Evolutionary conservation across 2,329 filamentous ascomycete species (phyloP), one percentile per base, ranked within the genome.

Genomic region (Fusarium illudens): DNA sequence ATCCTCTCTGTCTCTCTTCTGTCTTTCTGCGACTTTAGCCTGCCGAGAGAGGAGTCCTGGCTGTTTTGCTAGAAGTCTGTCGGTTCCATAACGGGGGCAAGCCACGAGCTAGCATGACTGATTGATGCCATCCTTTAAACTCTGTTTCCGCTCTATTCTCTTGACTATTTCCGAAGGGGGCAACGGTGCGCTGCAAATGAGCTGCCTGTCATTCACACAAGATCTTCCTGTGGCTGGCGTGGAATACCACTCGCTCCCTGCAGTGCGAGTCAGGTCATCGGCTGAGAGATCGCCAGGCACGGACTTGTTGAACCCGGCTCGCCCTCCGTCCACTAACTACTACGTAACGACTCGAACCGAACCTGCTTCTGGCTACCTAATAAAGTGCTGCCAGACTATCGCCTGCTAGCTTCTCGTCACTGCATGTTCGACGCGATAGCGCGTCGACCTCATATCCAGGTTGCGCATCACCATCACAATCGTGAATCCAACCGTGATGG

Each of bases 201-300:
- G 39, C 39, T 46, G 22, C 37, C 30, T 48, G 33, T 34, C 55
- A 33, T 19, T 33, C 27, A 33, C 36, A 44, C n/a, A 48, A 42
- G 12, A 58, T 34, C 30, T 42, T 48, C 30, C 48, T 17, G 34
- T 69, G 52, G 48, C 22, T 63, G 33, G 33, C 30, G 13, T 22
- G n/a, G 25, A 37, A 29, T 42, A 36, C 55, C 33, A 12, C 32
- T 42, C 30, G 17, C 49, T 50, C 39, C 27, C 49, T 37, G 49
- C 46, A 29, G 22, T 56, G 51, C 67, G 71, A 73, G 71, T 73
- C 69, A 73, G 61, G 69, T 37, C 56, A 61, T 60, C 53, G 54
- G 46, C 62, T 62, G 57, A 58, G 30, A 68, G 71, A 73, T 73
- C 67, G 67, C 60, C 65, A 73, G 71, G 71, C 71, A 73, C 71